Conservation (phyloP, 768 basidiomycete species). For the Cystoderma amianthinum region DNA sequence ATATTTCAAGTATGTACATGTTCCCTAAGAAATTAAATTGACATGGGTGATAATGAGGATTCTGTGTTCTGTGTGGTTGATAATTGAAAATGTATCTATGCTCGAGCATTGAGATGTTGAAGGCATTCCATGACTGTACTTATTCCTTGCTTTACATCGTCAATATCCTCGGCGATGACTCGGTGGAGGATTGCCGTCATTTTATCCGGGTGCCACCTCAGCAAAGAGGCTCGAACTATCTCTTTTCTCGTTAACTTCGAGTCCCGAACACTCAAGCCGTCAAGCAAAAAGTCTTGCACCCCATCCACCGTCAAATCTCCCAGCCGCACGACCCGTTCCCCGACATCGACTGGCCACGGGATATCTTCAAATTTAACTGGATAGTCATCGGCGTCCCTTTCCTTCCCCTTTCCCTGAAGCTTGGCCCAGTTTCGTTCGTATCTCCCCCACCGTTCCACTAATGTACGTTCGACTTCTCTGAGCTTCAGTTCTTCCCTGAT, state of each 20-base stretch:
- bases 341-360: conserved; percentile 50
- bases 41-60: background rate
- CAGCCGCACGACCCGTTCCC: conserved; percentile 10
- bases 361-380: conserved; percentile 41
- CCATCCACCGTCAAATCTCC: conserved; percentile 26
- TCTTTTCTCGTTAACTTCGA: conserved; percentile 39
- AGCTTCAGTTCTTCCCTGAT: conserved; percentile 40
- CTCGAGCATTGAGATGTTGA: conserved; percentile 22
- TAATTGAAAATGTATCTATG: background rate
- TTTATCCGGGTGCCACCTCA: conserved; percentile 71
- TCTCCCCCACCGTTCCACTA: conserved; percentile 36
- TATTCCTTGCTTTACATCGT: conserved; percentile 38
- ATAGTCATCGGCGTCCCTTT: conserved; percentile 6
- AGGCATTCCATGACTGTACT: conserved; percentile 30
- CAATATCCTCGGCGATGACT: conserved; percentile 35
- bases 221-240: conserved; percentile 48
- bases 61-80: background rate
- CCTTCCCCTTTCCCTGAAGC: conserved; percentile 20
- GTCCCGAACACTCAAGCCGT: conserved; percentile 31
- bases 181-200: conserved; percentile 34
- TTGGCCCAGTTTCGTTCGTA: conserved; percentile 49
- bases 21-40: background rate
- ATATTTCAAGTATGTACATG: too few species aligned
- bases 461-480: conserved; percentile 31
- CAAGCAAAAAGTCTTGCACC: conserved; percentile 46